Percentiles rank a stretch among this genome's conserved stretches.
These are phyloP conservation scores for Eremomyces bilateralis DNA, from an alignment of 495 filamentous ascomycete genomes.

Conservation along the genomic window DNA sequence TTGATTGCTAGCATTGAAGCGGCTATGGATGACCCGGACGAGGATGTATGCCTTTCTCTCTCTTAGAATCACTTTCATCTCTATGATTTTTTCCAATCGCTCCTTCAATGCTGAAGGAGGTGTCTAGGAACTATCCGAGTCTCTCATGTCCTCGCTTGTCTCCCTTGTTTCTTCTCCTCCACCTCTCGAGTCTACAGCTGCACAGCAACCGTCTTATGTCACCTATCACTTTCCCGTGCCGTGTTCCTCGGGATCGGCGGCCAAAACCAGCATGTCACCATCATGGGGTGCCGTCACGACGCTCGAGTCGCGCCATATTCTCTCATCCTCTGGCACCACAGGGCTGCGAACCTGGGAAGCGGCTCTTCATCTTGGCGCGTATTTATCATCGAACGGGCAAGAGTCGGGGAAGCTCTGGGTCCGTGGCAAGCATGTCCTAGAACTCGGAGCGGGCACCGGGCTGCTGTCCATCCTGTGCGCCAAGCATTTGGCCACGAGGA, in stretches of 20 bases:
- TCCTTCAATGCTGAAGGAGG: no score
- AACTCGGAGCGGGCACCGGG: conserved; percentile 76
- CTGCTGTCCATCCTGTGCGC: conserved; percentile 67
- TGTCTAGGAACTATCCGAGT: not conserved
- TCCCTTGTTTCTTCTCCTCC: conserved; percentile 30
- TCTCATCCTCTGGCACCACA: conserved; percentile 59
- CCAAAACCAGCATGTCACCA: no score
- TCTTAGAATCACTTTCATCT: not conserved
- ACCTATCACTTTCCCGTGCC: conserved; percentile 29
- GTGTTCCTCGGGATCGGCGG: conserved; percentile 1
- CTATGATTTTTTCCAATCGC: not conserved
- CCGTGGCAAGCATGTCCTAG: conserved; percentile 41
- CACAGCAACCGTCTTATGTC: conserved; percentile 56
- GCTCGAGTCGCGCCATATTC: conserved; percentile 49
- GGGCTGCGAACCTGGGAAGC: conserved; percentile 90
- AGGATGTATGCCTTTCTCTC: conserved; percentile 42
- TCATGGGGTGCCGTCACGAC: conserved; percentile 35
- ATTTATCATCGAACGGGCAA: conserved; percentile 23
- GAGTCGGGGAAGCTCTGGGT: conserved; percentile 28
- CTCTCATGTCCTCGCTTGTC: conserved; percentile 21
- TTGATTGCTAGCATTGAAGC: conserved; percentile 42
- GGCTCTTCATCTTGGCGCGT: conserved; percentile 62
- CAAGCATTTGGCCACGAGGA: conserved; percentile 39
- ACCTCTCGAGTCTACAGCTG: conserved; percentile 35
- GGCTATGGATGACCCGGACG: conserved; percentile 50